Conservation (phyloP, 2,329 filamentous ascomycete genomes). For the Aureobasidium sp. region DNA sequence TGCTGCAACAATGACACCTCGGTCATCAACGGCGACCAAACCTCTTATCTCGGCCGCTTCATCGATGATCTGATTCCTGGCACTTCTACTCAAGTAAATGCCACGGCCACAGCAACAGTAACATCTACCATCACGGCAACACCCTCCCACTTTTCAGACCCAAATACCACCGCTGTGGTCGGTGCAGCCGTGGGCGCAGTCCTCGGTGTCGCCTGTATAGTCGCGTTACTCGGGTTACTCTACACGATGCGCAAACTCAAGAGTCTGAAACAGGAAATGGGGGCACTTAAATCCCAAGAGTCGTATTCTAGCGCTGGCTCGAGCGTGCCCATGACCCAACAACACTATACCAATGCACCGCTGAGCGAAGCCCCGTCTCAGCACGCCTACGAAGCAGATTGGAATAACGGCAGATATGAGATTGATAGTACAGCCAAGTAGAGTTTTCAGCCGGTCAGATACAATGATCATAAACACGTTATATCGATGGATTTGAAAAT, state of each 20-base stretch:
- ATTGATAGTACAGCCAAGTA: neutral
- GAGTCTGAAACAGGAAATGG: conserved; percentile 5
- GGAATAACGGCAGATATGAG: conserved; percentile 1
- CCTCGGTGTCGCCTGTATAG: conserved; percentile 5
- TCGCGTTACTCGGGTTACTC: conserved; percentile 1
- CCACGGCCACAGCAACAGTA: neutral
- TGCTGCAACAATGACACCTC: neutral
- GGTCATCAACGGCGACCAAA: neutral
- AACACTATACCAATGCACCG: neutral
- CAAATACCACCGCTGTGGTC: neutral
- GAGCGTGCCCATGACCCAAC: neutral
- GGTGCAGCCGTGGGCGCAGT: conserved; percentile 12
- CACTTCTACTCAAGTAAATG: neutral
- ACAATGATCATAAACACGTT: too few species aligned
- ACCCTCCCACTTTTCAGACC: neutral
- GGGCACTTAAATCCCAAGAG: neutral
- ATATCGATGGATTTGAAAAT: too few species aligned
- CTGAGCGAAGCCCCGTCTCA: neutral
- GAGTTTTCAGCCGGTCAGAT: too few species aligned
- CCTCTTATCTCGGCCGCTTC: conserved; percentile 1
- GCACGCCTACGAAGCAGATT: conserved; percentile 4
- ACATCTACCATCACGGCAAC: conserved; percentile 9
- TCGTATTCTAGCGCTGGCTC: neutral
- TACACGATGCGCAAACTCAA: conserved; percentile 13
- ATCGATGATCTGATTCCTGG: neutral